phyloP scores from a whole-genome alignment of 2,329 filamentous ascomycete genomes.

The Phyllosticta citribraziliensis region DNA sequence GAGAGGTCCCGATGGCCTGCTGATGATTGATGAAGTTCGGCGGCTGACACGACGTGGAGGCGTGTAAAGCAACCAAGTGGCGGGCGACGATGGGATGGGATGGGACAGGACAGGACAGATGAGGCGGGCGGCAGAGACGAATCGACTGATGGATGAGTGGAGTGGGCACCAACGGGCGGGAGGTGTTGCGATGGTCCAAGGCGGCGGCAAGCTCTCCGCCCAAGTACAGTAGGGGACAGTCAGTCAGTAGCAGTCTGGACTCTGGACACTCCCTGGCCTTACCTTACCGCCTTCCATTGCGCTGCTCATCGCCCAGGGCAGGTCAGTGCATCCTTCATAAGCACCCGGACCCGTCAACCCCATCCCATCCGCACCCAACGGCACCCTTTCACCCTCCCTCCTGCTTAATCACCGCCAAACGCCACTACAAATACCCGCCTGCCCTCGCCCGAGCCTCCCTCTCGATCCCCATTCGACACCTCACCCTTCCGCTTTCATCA shows the following conservation, averaged over 20 bases:
- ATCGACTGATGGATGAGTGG: neutral
- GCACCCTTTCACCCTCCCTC: neutral
- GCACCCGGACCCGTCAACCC: neutral
- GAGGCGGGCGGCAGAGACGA: neutral
- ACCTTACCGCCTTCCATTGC: neutral
- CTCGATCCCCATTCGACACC: neutral
- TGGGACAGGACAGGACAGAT: too few relatives aligned
- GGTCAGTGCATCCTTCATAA: neutral
- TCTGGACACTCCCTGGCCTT: neutral
- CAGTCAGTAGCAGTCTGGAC: too few relatives aligned
- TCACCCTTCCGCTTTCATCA: conserved; percentile 1
- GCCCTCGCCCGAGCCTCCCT: neutral
- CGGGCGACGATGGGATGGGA: neutral
- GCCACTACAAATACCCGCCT: neutral
- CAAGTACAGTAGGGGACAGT: neutral
- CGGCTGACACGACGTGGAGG: neutral
- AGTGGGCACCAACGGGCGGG: neutral
- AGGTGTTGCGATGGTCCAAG: neutral
- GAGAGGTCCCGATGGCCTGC: neutral
- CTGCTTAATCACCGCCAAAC: neutral
- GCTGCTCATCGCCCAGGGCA: neutral
- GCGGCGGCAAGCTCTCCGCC: neutral
- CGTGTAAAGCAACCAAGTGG: neutral
- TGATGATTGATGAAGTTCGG: neutral
- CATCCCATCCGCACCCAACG: neutral